These are phyloP conservation scores for Candida verbasci DNA, from an alignment of 805 yeast genomes.

Conservation along the genomic window DNA sequence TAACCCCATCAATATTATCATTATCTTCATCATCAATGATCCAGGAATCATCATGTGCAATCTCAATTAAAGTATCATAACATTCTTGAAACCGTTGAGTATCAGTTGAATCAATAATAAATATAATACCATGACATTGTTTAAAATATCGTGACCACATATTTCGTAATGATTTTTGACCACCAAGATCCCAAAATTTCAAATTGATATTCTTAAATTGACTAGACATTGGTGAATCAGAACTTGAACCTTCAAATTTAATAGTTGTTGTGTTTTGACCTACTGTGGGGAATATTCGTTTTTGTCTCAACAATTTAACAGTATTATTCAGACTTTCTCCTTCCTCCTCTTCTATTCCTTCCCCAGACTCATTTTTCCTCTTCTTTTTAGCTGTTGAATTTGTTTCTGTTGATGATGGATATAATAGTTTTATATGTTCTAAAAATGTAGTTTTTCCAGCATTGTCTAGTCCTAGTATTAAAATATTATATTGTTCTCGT, in stretches of 20 bases:
- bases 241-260: slow-evolving; percentile 31
- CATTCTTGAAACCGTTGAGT: slow-evolving; percentile 80
- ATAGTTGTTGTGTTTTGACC: slow-evolving; percentile 75
- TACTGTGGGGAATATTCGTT: slow-evolving; percentile 82
- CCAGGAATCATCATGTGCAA: slow-evolving; percentile 44
- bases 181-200: slow-evolving; percentile 96
- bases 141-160: slow-evolving; percentile 87
- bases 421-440: slow-evolving; percentile 37
- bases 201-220: slow-evolving; percentile 45
- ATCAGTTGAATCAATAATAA: slow-evolving; percentile 90
- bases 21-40: slow-evolving; percentile 15
- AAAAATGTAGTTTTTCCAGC: slow-evolving; percentile 79
- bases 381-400: slow-evolving; percentile 6
- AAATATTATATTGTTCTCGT: slow-evolving; percentile 42
- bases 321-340: slow-evolving; percentile 12
- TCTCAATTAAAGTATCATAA: slow-evolving; percentile 53
- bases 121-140: slow-evolving; percentile 86
- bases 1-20: slow-evolving; percentile 21
- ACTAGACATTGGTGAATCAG: slow-evolving; percentile 26
- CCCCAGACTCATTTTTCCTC: slow-evolving; percentile 1
- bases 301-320: slow-evolving; percentile 31
- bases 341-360: slow-evolving; percentile 6
- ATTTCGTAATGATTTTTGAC: slow-evolving; percentile 78
- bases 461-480: slow-evolving; percentile 88
- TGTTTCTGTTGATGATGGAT: slow-evolving; percentile 22